Base-by-base conservation (phyloP, 2,329 filamentous ascomycete genomes). In the Alternaria sp. region DNA sequence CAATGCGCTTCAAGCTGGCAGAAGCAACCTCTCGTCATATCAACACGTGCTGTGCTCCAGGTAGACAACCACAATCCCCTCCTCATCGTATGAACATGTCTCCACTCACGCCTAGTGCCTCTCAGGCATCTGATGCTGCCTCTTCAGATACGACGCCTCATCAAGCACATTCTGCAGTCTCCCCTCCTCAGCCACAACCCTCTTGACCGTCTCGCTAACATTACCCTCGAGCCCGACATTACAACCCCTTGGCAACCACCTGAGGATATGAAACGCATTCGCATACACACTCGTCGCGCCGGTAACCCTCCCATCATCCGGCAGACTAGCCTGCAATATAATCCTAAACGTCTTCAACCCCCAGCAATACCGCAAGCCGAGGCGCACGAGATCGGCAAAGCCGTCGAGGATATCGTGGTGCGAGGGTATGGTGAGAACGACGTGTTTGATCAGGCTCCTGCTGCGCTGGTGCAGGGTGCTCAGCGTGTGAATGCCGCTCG, bases 381-480 rank as follows among this genome's bases (percentile, higher is more conserved):
- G 68, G n/a, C 81, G 78, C 8, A 83, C 80, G 32, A 81, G 72
- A 61, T 83, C 80, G 24, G 79, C 75, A 66, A 83, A 83, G 28
- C 78, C 78, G 57, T 82, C 80, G 55, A 82, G 75, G 57, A 82
- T 81, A 51, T 82, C 80, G 69, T 81, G 79, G 63, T 82, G 80
- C 7, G 75, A 78, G 38, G 80, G 80, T 24, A 83, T 81, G n/a
- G 78, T 78, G 24, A 83, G 66, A 42, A 76, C 68, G 61, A 82
- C 72, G 59, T 79, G 74, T 54, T 80, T 81, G 60, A 82, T 81
- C 43, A 81, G 75, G 51, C 74, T 76, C 38, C 81, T 75, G 24
- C 71, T 77, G 61, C 80, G 79, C 63, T 83, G 81, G 57, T 81
- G 80, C 0, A 83, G 67, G 1, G 71, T 71, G 2, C 67, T 67